Evolutionary conservation across 1,139 yeast genomes (phyloP).

Genomic region (Candida tunisiensis): DNA sequence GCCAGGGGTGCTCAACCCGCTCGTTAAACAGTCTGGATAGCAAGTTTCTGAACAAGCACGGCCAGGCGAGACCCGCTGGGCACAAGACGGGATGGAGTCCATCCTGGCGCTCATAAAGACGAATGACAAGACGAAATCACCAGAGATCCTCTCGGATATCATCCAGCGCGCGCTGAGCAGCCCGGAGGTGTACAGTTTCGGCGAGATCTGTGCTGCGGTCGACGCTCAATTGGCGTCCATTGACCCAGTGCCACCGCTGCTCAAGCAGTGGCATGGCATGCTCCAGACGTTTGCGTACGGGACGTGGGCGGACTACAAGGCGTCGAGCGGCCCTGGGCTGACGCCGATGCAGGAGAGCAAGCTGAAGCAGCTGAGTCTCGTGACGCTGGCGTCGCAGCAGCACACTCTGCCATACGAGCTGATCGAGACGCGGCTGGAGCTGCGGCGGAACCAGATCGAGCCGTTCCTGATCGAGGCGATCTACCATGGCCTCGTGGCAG

Average conservation of each 20-base stretch:
- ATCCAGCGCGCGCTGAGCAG: conserved; percentile 2
- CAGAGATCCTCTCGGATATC: conserved; percentile 1
- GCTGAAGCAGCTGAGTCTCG: conserved; percentile 4
- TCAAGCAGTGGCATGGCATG: neutral
- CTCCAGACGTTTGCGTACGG: conserved; percentile 3
- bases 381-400: conserved; percentile 2
- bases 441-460: conserved; percentile 7
- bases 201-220: conserved; percentile 1
- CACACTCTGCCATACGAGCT: conserved; percentile 1
- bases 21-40: no score
- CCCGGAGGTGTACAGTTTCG: conserved; percentile 2
- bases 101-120: neutral
- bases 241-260: neutral
- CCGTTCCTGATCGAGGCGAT: conserved; percentile 10
- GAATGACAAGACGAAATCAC: neutral
- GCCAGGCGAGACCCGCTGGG: neutral
- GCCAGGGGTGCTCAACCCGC: no score
- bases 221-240: neutral
- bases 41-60: no score
- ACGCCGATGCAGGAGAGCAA: conserved; percentile 2
- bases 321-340: neutral
- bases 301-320: conserved; percentile 1
- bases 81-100: neutral
- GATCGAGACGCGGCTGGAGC: conserved; percentile 1
- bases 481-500: conserved; percentile 10